Base-by-base conservation (phyloP, 306 rosid genomes). In the Mimosa bimucronata region DNA sequence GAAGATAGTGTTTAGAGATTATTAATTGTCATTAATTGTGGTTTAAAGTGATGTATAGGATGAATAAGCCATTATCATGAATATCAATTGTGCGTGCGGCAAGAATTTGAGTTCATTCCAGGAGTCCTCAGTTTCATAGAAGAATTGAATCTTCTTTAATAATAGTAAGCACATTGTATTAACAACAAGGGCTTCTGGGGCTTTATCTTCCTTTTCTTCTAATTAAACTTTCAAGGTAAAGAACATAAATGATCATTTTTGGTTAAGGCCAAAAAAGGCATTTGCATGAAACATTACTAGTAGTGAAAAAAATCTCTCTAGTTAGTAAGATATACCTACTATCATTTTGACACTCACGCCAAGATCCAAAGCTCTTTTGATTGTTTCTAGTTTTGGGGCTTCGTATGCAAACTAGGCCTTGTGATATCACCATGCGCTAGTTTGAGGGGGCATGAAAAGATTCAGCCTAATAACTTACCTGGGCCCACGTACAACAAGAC, bases 311-410 rank as follows among this genome's bases (percentile, higher is more conserved):
- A 61, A 61, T 60, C 1, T 60, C 37, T 26, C 29, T 25, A 61
- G 19, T 5, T 61, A 26, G 38, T 26, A 28, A 38, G n/a, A 77
- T 75, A 26, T 75, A 89, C 97, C 93, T 16, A 92, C 88, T 77
- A 91, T 89, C 97, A 90, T 92, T 84, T 92, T 90, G 42, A 90
- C 97, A 81, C 91, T 86, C 14, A 92, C 94, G n/a, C 92, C 94
- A 76, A 92, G 90, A 81, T 92, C 87, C 66, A 92, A 86, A 85
- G 97, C 97, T 85, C 92, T 87, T 89, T 91, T 77, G 65, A 91
- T 91, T 80, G 97, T 91, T 88, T 91, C n/a, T n/a, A n/a, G n/a
- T n/a, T n/a, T n/a, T n/a, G n/a, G n/a, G n/a, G n/a, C n/a, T n/a
- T n/a, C n/a, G n/a, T n/a, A n/a, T n/a, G n/a, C n/a, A n/a, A n/a